phyloP scores from a whole-genome alignment of 371 early-diverging fungal genomes.

The Racocetra persica region DNA sequence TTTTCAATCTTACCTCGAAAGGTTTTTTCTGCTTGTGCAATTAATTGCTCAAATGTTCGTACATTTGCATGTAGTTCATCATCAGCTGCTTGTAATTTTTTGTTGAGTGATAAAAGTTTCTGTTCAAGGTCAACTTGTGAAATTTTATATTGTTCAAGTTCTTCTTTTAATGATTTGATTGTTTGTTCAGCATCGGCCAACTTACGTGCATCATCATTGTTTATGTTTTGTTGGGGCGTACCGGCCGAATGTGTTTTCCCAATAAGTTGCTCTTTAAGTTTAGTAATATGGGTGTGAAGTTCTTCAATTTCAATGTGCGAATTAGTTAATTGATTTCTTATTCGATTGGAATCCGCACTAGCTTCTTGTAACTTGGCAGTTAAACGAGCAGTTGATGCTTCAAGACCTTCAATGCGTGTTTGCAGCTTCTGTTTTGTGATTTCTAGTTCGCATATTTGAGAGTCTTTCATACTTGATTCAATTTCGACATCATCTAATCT shows the following conservation, averaged over 20 bases:
- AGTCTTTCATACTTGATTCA: constrained; percentile 16
- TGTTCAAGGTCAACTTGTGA: neutral
- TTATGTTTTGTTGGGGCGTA: neutral
- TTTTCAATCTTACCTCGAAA: neutral
- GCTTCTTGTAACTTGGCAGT: constrained; percentile 9
- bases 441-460: constrained; percentile 12
- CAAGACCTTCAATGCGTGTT: constrained; percentile 24
- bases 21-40: constrained; percentile 21
- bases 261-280: constrained; percentile 21
- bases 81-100: neutral
- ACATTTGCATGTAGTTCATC: neutral
- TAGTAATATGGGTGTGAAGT: neutral
- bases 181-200: neutral
- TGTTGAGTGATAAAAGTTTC: constrained; percentile 7
- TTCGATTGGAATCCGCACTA: neutral
- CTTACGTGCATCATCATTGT: neutral
- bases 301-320: constrained; percentile 28
- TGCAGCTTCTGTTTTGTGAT: constrained; percentile 7
- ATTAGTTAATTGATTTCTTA: constrained; percentile 1
- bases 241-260: neutral
- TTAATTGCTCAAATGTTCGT: neutral
- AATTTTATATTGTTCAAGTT: constrained; percentile 4
- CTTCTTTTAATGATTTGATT: constrained; percentile 7
- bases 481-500: constrained; percentile 2
- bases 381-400: constrained; percentile 20